A percentile compares a stretch with the other conserved stretches of the same genome.
Conservation (phyloP, 2,329 filamentous ascomycete genomes). For the Microcyclospora tardicrescens region DNA sequence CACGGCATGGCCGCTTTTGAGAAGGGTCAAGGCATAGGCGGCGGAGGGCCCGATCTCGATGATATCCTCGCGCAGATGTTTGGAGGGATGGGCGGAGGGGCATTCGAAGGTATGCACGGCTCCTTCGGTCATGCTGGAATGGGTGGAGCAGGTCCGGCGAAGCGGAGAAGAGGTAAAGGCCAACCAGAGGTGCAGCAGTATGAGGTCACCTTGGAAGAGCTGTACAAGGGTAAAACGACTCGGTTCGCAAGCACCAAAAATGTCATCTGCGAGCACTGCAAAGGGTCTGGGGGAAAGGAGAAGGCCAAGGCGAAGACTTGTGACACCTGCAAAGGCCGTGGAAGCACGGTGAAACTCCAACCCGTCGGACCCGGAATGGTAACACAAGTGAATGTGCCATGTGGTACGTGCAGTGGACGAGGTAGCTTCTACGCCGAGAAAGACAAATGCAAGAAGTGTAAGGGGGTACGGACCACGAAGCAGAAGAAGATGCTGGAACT, state of each 20-base stretch:
- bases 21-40: slow-evolving; percentile 49
- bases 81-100: slow-evolving; percentile 50
- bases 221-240: slow-evolving; percentile 97
- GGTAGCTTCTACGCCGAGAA: slow-evolving; percentile 87
- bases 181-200: slow-evolving; percentile 82
- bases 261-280: slow-evolving; percentile 74
- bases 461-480: slow-evolving; percentile 73
- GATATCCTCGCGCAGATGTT: slow-evolving; percentile 94
- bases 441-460: slow-evolving; percentile 98
- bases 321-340: slow-evolving; percentile 70
- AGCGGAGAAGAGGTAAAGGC: slow-evolving; percentile 43
- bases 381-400: slow-evolving; percentile 65
- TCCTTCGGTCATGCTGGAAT: slow-evolving; percentile 19
- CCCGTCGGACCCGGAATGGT: slow-evolving; percentile 80
- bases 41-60: slow-evolving; percentile 69
- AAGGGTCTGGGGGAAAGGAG: slow-evolving; percentile 80
- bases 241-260: slow-evolving; percentile 95
- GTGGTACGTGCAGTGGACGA: slow-evolving; percentile 71
- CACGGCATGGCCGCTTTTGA: slow-evolving; percentile 96
- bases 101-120: slow-evolving; percentile 37
- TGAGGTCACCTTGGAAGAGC: slow-evolving; percentile 78
- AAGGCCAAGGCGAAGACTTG: slow-evolving; percentile 77
- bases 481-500: slow-evolving; percentile 92
- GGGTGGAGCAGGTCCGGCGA: slow-evolving; percentile 12
- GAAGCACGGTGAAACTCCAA: slow-evolving; percentile 60